Evolutionary conservation across 2,329 filamentous ascomycete genomes (phyloP).

Genomic region (Paraphaeosphaeria minitans): DNA sequence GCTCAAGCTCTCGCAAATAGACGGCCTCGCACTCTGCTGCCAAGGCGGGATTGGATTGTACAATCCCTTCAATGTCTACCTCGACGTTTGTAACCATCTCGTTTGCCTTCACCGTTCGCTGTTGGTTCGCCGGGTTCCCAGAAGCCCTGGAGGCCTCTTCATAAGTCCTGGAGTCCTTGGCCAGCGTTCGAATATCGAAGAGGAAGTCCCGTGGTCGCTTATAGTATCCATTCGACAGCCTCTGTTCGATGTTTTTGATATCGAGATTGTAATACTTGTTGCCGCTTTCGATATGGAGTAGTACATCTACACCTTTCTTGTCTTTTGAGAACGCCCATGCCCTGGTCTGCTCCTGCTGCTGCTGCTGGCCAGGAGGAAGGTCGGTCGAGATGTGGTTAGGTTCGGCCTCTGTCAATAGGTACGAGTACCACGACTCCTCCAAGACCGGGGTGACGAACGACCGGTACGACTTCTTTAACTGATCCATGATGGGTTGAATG

Average conservation of each 20-base stretch:
- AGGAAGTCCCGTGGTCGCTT: conserved; percentile 88
- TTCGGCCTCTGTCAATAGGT: conserved; percentile 83
- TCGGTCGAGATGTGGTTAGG: conserved; percentile 68
- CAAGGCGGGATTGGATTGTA: conserved; percentile 65
- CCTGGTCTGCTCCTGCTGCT: conserved; percentile 62
- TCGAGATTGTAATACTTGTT: conserved; percentile 97
- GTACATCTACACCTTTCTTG: conserved; percentile 74
- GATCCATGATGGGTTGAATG: conserved; percentile 95
- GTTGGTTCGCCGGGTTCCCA: conserved; percentile 50
- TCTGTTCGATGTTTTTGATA: conserved; percentile 89
- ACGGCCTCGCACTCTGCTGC: conserved; percentile 79
- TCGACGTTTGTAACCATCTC: conserved; percentile 93
- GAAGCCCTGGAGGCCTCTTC: conserved; percentile 34
- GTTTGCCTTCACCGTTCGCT: conserved; percentile 83
- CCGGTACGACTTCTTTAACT: conserved; percentile 87
- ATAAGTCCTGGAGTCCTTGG: conserved; percentile 80
- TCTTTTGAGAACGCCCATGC: conserved; percentile 83
- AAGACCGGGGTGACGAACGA: conserved; percentile 82
- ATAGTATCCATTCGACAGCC: conserved; percentile 96
- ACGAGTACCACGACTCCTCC: conserved; percentile 73
- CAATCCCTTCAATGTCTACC: conserved; percentile 83
- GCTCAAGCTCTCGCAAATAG: conserved; percentile 68
- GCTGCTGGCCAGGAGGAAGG: conserved; percentile 59
- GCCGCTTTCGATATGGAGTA: conserved; percentile 74
- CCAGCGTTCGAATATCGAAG: conserved; percentile 81